Evolutionary conservation across 768 basidiomycete species (phyloP).

Genomic region (Boletus rubroflammeus): DNA sequence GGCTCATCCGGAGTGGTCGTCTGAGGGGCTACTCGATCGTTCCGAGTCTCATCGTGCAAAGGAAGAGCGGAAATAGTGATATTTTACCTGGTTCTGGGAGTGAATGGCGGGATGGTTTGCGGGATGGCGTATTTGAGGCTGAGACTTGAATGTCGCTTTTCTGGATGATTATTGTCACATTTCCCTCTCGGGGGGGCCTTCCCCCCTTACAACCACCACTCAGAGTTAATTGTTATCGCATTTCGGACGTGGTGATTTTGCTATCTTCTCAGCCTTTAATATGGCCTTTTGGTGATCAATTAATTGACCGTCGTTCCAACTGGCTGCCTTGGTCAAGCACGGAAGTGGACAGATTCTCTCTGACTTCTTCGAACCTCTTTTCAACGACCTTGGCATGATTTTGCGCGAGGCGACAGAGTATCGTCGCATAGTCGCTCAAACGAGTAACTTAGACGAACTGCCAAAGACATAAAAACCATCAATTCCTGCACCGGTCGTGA

Average conservation of each 20-base stretch:
- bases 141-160: background rate
- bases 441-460: slow-evolving; percentile 4
- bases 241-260: background rate
- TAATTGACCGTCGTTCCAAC: background rate
- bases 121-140: slow-evolving; percentile 42
- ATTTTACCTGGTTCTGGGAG: slow-evolving; percentile 49
- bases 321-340: background rate
- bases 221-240: background rate
- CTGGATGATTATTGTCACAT: background rate
- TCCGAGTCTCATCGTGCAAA: slow-evolving; percentile 64
- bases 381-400: background rate
- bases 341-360: background rate
- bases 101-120: slow-evolving; percentile 50
- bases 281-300: background rate
- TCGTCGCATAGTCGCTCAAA: slow-evolving; percentile 7
- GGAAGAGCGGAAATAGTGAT: slow-evolving; percentile 56
- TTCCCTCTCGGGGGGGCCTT: no score
- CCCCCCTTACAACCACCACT: background rate
- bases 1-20: slow-evolving; percentile 56
- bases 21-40: slow-evolving; percentile 62
- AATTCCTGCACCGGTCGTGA: no score
- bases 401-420: slow-evolving; percentile 7
- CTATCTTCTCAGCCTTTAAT: background rate
- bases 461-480: background rate
- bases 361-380: background rate